Percentiles rank a stretch among this genome's conserved stretches.
phyloP scores from a whole-genome alignment of 192 early-diverging fungal genomes.

The Coemansia interrupta region DNA sequence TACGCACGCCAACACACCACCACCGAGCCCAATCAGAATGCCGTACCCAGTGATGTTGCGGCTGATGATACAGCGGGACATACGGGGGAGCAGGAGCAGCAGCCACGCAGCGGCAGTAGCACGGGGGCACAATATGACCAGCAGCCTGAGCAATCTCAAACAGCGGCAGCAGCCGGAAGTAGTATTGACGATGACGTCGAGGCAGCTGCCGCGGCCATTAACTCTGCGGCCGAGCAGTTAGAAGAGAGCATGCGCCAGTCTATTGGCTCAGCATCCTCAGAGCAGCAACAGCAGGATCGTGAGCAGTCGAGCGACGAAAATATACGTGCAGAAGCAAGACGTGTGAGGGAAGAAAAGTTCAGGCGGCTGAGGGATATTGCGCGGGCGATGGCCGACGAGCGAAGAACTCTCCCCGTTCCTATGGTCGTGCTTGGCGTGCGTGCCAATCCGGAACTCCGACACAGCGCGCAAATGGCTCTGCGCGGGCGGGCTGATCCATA shows the following conservation, averaged over 20 bases:
- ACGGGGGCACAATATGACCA: too few species aligned
- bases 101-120: too few species aligned
- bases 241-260: background rate
- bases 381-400: constrained; percentile 38
- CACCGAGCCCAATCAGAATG: background rate
- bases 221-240: too few species aligned
- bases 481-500: background rate
- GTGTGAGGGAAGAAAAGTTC: constrained; percentile 31
- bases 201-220: too few species aligned
- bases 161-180: too few species aligned
- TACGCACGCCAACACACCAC: constrained; percentile 10
- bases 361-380: constrained; percentile 34
- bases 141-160: too few species aligned
- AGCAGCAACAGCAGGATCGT: background rate
- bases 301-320: constrained; percentile 6
- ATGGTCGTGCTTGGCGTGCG: constrained; percentile 35
- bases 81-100: background rate
- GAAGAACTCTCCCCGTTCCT: constrained; percentile 24
- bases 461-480: constrained; percentile 6
- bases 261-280: background rate
- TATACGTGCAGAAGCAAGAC: constrained; percentile 17
- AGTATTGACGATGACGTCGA: too few species aligned
- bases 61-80: background rate
- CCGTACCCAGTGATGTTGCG: background rate
- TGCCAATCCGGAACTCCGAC: constrained; percentile 26